phyloP scores from a whole-genome alignment of 768 basidiomycete genomes.

The Russula abietina region DNA sequence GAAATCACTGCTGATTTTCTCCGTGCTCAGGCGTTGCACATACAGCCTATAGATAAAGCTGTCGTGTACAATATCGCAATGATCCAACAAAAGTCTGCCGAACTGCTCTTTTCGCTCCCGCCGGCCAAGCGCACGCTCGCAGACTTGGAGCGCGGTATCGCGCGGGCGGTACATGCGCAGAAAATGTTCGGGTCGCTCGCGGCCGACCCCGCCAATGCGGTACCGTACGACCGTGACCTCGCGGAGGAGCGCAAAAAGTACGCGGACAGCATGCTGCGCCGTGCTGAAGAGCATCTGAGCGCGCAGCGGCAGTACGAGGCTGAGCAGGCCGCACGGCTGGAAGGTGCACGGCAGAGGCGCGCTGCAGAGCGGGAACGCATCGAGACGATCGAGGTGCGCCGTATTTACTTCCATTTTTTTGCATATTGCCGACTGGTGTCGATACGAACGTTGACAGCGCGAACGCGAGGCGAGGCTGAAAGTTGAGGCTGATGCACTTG shows the following conservation, averaged over 20 bases:
- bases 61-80: slow-evolving; percentile 94
- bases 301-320: slow-evolving; percentile 66
- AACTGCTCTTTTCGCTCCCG: slow-evolving; percentile 71
- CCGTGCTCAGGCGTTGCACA: slow-evolving; percentile 67
- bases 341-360: slow-evolving; percentile 68
- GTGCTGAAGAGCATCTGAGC: slow-evolving; percentile 71
- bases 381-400: slow-evolving; percentile 59
- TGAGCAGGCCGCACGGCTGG: slow-evolving; percentile 65
- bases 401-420: not conserved
- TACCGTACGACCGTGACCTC: slow-evolving; percentile 83
- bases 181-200: slow-evolving; percentile 82
- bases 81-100: slow-evolving; percentile 95
- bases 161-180: slow-evolving; percentile 80
- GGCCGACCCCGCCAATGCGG: slow-evolving; percentile 54
- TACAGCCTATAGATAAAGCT: slow-evolving; percentile 85
- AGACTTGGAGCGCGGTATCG: slow-evolving; percentile 72
- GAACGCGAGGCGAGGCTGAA: slow-evolving; percentile 57
- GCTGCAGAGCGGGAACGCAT: slow-evolving; percentile 70
- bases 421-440: no score
- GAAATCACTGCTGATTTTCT: slow-evolving; percentile 22
- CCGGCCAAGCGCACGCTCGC: slow-evolving; percentile 72
- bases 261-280: slow-evolving; percentile 78
- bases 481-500: slow-evolving; percentile 70
- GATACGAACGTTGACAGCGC: slow-evolving; percentile 37
- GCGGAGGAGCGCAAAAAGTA: slow-evolving; percentile 88